phyloP scores from a whole-genome alignment of 331 rosid species.

The Phaseolus coccineus region DNA sequence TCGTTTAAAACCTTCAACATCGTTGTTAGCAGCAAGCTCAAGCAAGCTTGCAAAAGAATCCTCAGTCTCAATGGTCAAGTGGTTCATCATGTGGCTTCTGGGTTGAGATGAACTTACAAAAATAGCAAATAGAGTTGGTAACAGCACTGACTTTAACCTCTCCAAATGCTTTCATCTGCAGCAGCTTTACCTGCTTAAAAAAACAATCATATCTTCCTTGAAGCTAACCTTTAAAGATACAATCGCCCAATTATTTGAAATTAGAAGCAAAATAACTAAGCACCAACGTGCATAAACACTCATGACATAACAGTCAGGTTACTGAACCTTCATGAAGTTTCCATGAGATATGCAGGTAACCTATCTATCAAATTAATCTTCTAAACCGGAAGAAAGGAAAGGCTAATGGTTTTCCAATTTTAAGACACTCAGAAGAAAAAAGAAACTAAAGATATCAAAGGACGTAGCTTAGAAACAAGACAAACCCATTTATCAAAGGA shows the following conservation, averaged over 20 bases:
- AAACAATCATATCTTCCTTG: constrained; percentile 29
- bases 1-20: constrained; percentile 70
- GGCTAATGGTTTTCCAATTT: constrained; percentile 1
- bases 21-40: constrained; percentile 83
- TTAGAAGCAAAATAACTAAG: neutral
- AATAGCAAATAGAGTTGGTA: constrained; percentile 32
- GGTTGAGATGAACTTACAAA: constrained; percentile 37
- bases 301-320: neutral
- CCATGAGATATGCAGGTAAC: neutral
- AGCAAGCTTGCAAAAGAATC: constrained; percentile 79
- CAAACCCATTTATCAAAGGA: neutral
- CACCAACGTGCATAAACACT: neutral
- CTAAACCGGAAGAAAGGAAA: neutral
- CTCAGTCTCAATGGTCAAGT: constrained; percentile 76
- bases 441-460: neutral
- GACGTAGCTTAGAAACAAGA: neutral
- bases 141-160: constrained; percentile 40
- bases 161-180: constrained; percentile 60
- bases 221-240: constrained; percentile 18
- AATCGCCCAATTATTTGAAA: neutral
- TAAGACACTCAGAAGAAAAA: neutral
- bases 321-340: neutral
- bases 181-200: constrained; percentile 43
- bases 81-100: constrained; percentile 62
- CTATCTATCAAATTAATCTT: constrained; percentile 6